phyloP scores from a whole-genome alignment of 139 green algal genomes.

The Closterium sp. region DNA sequence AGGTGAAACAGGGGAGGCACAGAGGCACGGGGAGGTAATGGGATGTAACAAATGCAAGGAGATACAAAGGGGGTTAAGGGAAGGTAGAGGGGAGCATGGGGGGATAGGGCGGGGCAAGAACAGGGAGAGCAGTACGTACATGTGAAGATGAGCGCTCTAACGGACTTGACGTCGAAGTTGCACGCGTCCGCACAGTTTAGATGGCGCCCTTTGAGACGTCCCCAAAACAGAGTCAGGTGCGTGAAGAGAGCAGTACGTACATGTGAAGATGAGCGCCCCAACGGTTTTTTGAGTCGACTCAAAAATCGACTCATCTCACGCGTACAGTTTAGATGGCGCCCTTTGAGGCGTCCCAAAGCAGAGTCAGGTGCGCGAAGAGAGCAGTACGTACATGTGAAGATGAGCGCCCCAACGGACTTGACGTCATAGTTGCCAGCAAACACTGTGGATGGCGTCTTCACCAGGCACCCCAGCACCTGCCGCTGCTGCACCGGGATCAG shows the following conservation, averaged over 20 bases:
- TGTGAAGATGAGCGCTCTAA: neutral
- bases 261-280: neutral
- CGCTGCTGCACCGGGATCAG: neutral
- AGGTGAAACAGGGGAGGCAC: too few species aligned
- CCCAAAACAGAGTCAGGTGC: too few species aligned
- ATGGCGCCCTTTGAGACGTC: neutral
- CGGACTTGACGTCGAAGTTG: neutral
- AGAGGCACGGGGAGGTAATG: too few species aligned
- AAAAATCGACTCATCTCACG: neutral
- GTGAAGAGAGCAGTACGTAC: too few species aligned
- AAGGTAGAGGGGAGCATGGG: too few species aligned
- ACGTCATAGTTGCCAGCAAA: neutral
- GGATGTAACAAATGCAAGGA: too few species aligned
- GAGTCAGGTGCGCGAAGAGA: too few species aligned
- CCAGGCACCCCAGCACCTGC: neutral
- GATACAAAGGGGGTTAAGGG: too few species aligned
- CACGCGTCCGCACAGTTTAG: neutral
- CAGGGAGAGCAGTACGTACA: too few species aligned
- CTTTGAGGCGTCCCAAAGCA: too few species aligned
- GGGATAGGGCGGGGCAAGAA: too few species aligned
- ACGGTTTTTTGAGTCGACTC: too few species aligned
- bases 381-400: neutral
- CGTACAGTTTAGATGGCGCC: neutral
- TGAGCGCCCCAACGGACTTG: neutral
- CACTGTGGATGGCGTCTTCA: neutral